Conservation (phyloP, 2,329 filamentous ascomycete genomes). For the Blastomyces percursus region DNA sequence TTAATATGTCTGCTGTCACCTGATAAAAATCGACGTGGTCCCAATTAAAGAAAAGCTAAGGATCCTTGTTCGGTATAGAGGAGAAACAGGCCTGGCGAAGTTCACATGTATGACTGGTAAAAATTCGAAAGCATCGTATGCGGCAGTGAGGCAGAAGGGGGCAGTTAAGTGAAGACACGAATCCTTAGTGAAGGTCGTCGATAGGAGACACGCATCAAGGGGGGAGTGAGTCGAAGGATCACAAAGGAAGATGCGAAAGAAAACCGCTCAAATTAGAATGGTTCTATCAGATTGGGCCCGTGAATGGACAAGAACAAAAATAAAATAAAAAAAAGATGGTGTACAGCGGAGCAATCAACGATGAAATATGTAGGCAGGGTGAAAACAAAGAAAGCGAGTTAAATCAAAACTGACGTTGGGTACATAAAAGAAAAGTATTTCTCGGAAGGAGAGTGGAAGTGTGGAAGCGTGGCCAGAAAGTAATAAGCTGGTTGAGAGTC, state of each 20-base stretch:
- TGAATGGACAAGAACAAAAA: conserved; percentile 7
- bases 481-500: conserved; percentile 3
- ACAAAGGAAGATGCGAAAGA: neutral
- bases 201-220: conserved; percentile 11
- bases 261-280: conserved; percentile 10
- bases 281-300: neutral
- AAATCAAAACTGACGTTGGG: conserved; percentile 7
- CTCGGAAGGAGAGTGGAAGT: conserved; percentile 2
- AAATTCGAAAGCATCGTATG: conserved; percentile 5
- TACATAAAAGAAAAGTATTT: conserved; percentile 13
- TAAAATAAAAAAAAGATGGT: conserved; percentile 7
- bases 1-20: conserved; percentile 4
- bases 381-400: conserved; percentile 6
- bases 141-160: conserved; percentile 3
- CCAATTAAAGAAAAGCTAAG: conserved; percentile 2
- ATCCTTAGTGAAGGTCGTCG: conserved; percentile 1
- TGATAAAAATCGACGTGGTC: conserved; percentile 5
- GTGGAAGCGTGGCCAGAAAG: conserved; percentile 5
- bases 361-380: conserved; percentile 2
- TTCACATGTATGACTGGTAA: conserved; percentile 7
- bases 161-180: conserved; percentile 6
- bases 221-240: conserved; percentile 1
- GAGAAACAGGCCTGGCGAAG: neutral
- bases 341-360: conserved; percentile 12
- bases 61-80: conserved; percentile 2